Conservation (phyloP, 2,329 filamentous ascomycete species). For the Sphaerulina vaccinii region DNA sequence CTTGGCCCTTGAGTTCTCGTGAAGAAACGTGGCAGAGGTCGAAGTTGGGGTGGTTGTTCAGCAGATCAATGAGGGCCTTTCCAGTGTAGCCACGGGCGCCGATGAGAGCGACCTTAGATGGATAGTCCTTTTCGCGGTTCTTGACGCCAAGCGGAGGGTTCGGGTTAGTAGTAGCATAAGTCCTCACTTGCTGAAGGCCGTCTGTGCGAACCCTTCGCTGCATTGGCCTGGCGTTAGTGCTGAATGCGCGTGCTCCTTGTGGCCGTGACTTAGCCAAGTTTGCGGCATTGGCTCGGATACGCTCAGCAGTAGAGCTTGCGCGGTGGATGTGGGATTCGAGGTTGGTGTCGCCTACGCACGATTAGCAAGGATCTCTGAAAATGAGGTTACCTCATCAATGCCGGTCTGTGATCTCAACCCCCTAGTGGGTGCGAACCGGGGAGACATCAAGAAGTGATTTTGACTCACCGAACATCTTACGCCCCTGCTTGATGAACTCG, state of each 20-base stretch:
- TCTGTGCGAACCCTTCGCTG: constrained; percentile 16
- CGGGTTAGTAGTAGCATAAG: constrained; percentile 68
- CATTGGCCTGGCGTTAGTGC: constrained; percentile 52
- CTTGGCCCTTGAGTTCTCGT: constrained; percentile 82
- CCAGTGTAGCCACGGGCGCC: constrained; percentile 93
- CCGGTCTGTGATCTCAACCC: too few relatives aligned
- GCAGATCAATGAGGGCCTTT: constrained; percentile 80
- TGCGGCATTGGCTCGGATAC: constrained; percentile 52
- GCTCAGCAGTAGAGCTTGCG: constrained; percentile 68
- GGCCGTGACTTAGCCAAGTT: constrained; percentile 39
- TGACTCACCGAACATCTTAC: constrained; percentile 84
- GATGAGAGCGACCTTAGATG: constrained; percentile 80
- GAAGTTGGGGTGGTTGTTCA: constrained; percentile 86
- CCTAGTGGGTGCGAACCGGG: too few relatives aligned
- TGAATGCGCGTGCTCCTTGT: constrained; percentile 58
- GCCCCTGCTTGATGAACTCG: constrained; percentile 78
- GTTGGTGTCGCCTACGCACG: too few relatives aligned
- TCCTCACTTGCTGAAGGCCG: constrained; percentile 26
- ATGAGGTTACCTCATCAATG: too few relatives aligned
- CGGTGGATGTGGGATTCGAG: constrained; percentile 80
- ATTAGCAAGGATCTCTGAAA: too few relatives aligned
- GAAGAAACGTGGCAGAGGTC: constrained; percentile 91
- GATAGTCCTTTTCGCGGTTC: constrained; percentile 77
- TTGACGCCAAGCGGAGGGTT: constrained; percentile 87
- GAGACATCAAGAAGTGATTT: too few relatives aligned